Evolutionary conservation across 768 basidiomycete species (phyloP), one percentile per base, ranked within the genome.

Genomic region (Hemileccinum impolitum): DNA sequence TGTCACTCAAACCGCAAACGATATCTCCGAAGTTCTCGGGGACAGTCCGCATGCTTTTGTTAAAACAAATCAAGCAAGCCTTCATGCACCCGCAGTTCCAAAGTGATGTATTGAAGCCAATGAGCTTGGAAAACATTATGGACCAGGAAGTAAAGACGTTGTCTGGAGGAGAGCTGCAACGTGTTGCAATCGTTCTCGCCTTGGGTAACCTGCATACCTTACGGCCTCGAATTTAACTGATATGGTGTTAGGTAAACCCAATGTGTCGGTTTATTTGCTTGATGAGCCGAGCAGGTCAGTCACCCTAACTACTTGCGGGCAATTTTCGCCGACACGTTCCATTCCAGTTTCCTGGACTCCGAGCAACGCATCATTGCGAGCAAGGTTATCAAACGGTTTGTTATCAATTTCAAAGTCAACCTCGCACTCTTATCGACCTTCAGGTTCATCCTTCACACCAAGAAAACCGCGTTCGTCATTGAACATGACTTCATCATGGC

Each of bases 401-500:
- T 54, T 11, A 4, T 35, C 5, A 19, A 18, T 23, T n/a, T 28
- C 14, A 53, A 38, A 26, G 19, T 14, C 12, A 41, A 17, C 17
- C 21, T 18, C 28, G 25, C 28, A 37, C 43, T 21, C 45, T 51
- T 30, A 64, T 45, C 0, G 26, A 18, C 10, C 36, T 34, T 8
- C 48, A 88, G 87, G 41, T 97, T 95, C 72, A 91, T 99, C 62
- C 83, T 98, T 26, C 90, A 96, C 63, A 82, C 93, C 13, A 96
- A 96, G 77, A 94, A 94, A 74, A 98, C 94, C 1, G 96, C 96
- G 0, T 97, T 99, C 68, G 81, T 99, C 60, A 97, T 99, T 63
- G 96, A 99, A 79, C 96, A 99, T 83, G 95, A 98, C 75, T 97
- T 99, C 70, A 96, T 98, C 75, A 97, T 97, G 95, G 94, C 95